Conservation (phyloP, 78 protist species). For the Protostelium mycophagum region DNA sequence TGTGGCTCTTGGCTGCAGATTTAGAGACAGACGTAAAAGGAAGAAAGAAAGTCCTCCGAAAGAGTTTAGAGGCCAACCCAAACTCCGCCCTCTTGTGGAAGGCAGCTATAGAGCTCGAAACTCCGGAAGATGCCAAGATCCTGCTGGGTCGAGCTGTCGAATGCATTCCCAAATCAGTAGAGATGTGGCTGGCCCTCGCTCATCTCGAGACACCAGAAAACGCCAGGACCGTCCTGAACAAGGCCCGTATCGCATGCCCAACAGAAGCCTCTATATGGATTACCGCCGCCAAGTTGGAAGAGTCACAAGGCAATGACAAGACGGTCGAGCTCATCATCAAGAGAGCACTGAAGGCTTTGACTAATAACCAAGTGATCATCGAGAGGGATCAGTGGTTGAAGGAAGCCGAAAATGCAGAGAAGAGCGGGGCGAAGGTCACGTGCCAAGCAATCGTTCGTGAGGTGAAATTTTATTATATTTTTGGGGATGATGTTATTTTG, state of each 20-base stretch:
- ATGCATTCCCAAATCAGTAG: conserved; percentile 75
- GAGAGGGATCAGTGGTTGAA: conserved; percentile 79
- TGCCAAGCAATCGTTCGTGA: conserved; percentile 64
- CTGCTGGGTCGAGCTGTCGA: conserved; percentile 89
- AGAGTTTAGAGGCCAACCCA: conserved; percentile 84
- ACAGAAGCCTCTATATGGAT: conserved; percentile 87
- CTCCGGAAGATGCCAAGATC: conserved; percentile 84
- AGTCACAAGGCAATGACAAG: conserved; percentile 55
- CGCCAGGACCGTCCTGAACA: conserved; percentile 87
- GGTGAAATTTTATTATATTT: too few species aligned
- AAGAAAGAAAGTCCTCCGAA: conserved; percentile 73
- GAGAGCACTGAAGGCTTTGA: conserved; percentile 55
- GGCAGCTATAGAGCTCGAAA: conserved; percentile 88
- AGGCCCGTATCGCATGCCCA: conserved; percentile 72
- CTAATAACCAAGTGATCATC: conserved; percentile 34
- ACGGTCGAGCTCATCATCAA: conserved; percentile 47
- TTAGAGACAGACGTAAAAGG: conserved; percentile 71
- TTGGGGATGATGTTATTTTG: too few species aligned
- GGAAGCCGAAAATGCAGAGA: conserved; percentile 78
- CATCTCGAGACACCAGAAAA: conserved; percentile 81
- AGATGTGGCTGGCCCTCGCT: conserved; percentile 96
- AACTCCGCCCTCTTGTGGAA: conserved; percentile 88
- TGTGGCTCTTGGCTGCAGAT: conserved; percentile 89
- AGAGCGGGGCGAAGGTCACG: conserved; percentile 21
- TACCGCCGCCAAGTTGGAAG: conserved; percentile 94